Evolutionary conservation across 441 rosid genomes (phyloP).

Genomic region (Populus hybrid): DNA sequence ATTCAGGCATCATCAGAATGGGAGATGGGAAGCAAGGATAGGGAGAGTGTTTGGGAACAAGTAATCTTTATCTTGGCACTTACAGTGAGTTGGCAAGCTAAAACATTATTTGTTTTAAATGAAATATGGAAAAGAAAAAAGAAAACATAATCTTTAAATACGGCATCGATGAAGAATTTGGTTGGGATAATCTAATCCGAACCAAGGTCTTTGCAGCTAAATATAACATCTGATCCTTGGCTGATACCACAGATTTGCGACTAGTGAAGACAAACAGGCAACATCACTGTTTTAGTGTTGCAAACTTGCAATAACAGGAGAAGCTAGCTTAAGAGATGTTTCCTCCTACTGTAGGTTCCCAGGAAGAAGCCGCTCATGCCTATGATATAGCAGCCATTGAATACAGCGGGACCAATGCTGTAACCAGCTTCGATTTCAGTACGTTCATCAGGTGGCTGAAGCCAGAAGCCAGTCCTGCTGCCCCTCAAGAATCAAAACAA

Average conservation of each 20-base stretch:
- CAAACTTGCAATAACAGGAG: no score
- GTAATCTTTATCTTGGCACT: slow-evolving; percentile 53
- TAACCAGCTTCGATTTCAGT: slow-evolving; percentile 52
- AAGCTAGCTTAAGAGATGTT: neutral
- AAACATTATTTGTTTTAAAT: no score
- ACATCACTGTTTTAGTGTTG: no score
- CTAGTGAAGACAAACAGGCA: no score
- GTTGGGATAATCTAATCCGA: no score
- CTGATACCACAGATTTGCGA: no score
- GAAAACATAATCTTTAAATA: neutral
- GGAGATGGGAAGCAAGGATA: slow-evolving; percentile 66
- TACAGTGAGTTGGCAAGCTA: slow-evolving; percentile 30
- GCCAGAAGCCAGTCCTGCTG: slow-evolving; percentile 22
- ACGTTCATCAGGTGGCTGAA: slow-evolving; percentile 46
- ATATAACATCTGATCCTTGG: no score
- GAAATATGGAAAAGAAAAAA: no score
- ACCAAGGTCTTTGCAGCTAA: no score
- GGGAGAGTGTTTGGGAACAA: slow-evolving; percentile 63
- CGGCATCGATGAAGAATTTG: no score
- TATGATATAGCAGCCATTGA: slow-evolving; percentile 58
- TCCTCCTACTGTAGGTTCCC: slow-evolving; percentile 32
- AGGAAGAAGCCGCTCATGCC: slow-evolving; percentile 65
- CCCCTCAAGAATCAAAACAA: slow-evolving; percentile 20
- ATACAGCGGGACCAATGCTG: slow-evolving; percentile 56
- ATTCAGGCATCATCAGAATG: slow-evolving; percentile 50